Evolutionary conservation across 495 filamentous ascomycete genomes (phyloP), one percentile per base, ranked within the genome.

Genomic region (Penicillium ochrochloron): DNA sequence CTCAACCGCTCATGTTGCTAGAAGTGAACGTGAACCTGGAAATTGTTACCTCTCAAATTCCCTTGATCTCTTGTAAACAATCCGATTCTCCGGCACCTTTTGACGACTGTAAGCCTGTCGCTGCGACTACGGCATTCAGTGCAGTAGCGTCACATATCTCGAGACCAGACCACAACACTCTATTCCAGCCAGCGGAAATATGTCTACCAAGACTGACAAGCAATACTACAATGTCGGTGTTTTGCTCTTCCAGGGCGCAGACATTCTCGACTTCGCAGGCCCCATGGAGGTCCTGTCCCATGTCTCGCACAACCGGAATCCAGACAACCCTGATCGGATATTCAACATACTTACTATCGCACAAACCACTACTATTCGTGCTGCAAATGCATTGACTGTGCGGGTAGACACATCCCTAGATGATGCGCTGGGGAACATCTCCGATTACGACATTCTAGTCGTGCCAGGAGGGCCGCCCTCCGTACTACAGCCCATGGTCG

Each of bases 361-460:
- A 15, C 63, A 56, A 41, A 76, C 80, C 60, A 74, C 80, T 29
- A 77, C 78, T 44, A 65, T 76, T 46, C 57, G 62, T 10, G 70
- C 70, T 3, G 64, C 59, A 2, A 60, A 59, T n/a, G 59, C 62
- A 2, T 65, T 81, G 14, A 72, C 65, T 9, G 58, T 78, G 11
- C 59, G 69, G 5, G 65, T 66, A 23, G 74, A 76, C 56, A 59
- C 46, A 5, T 51, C 63, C 9, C 33, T 80, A 76, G 85, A 86
- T 70, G 88, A 90, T 64, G 89, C 89, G 46, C 72, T 88, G 70
- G 80, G 88, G 37, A 80, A 83, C 27, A 82, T 92, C 51, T 68
- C 83, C 42, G 87, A 91, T 37, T 91, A 89, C 66, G 89, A 93
- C 72, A 83, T 92, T 63, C 79, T 93, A 57, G 71, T 92, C 68